phyloP scores from a whole-genome alignment of 1,284 basidiomycete species.

The Heliocybe sulcata region DNA sequence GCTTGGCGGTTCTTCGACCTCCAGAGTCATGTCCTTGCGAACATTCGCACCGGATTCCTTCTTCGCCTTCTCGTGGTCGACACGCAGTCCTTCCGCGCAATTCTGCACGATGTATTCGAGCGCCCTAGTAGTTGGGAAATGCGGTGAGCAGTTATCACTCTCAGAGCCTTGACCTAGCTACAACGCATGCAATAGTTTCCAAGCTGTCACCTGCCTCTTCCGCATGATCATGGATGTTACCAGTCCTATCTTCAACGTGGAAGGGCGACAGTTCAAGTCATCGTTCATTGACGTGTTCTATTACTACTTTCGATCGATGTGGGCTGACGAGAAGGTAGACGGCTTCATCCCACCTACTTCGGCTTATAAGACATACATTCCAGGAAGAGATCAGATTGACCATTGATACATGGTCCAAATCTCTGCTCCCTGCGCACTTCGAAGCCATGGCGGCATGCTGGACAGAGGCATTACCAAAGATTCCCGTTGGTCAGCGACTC shows the following conservation, averaged over 20 bases:
- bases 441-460: slow-evolving; percentile 59
- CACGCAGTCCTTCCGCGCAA: slow-evolving; percentile 45
- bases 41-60: slow-evolving; percentile 45
- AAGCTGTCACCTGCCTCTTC: slow-evolving; percentile 43
- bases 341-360: neutral
- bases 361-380: neutral
- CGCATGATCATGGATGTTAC: slow-evolving; percentile 58
- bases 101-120: slow-evolving; percentile 33
- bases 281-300: slow-evolving; percentile 51
- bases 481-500: slow-evolving; percentile 47
- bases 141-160: slow-evolving; percentile 26
- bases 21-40: slow-evolving; percentile 42
- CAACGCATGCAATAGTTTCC: slow-evolving; percentile 18
- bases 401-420: slow-evolving; percentile 47
- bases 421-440: slow-evolving; percentile 54
- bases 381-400: slow-evolving; percentile 63
- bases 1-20: slow-evolving; percentile 61
- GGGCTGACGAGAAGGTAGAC: slow-evolving; percentile 52
- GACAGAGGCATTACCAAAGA: slow-evolving; percentile 49
- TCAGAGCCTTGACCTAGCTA: neutral
- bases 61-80: slow-evolving; percentile 58
- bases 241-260: slow-evolving; percentile 49
- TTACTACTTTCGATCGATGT: slow-evolving; percentile 52
- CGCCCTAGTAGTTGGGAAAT: slow-evolving; percentile 34
- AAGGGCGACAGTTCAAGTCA: slow-evolving; percentile 60